Conservation (phyloP, 768 basidiomycete genomes). For the Sistotremastrum suecicum region DNA sequence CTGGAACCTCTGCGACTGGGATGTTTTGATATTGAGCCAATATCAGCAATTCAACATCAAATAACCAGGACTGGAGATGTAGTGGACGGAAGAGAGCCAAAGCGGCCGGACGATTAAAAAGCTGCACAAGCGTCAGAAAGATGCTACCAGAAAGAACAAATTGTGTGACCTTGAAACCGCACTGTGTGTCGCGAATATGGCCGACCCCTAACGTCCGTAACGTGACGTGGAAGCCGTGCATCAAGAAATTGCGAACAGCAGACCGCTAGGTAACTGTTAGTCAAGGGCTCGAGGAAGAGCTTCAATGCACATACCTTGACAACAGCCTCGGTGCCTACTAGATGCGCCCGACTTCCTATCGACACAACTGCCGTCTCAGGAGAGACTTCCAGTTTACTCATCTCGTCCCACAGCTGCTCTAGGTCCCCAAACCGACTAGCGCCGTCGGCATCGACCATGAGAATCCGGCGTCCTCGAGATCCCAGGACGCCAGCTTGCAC, state of each 20-base stretch:
- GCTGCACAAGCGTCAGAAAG: conserved; percentile 12
- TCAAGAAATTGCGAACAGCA: conserved; percentile 75
- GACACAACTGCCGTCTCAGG: conserved; percentile 47
- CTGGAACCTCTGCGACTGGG: conserved; percentile 73
- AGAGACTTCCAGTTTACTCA: conserved; percentile 44
- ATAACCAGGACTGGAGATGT: conserved; percentile 88
- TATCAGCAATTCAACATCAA: conserved; percentile 87
- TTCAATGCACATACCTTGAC: conserved; percentile 51
- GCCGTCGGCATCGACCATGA: conserved; percentile 94
- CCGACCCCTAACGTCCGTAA: conserved; percentile 81
- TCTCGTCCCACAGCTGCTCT: conserved; percentile 58
- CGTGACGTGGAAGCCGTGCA: conserved; percentile 87
- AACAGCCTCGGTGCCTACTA: conserved; percentile 84
- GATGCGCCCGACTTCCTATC: conserved; percentile 82
- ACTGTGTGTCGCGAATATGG: conserved; percentile 88
- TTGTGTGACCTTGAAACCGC: conserved; percentile 66
- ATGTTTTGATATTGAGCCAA: conserved; percentile 68
- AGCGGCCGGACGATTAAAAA: conserved; percentile 76
- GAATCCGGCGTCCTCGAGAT: conserved; percentile 56
- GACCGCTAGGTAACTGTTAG: conserved; percentile 46
- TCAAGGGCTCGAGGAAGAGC: background rate
- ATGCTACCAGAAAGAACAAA: background rate
- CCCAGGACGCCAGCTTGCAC: conserved; percentile 86
- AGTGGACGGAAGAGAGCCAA: conserved; percentile 73
- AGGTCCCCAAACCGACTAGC: conserved; percentile 82